phyloP scores from a whole-genome alignment of 169 alveolate species.

The Babesia bigemina region DNA sequence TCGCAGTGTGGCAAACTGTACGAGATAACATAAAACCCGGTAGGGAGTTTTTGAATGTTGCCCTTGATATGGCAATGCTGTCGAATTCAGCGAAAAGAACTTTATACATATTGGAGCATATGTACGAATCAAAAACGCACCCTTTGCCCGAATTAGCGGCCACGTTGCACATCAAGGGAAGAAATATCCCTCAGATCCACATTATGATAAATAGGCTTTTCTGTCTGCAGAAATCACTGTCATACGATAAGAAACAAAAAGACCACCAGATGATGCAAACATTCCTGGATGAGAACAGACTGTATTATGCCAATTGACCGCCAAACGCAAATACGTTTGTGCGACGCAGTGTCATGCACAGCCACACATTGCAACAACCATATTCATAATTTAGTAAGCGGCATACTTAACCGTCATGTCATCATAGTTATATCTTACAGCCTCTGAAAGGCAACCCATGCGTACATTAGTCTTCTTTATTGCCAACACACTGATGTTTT shows the following conservation, averaged over 20 bases:
- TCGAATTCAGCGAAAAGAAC: slow-evolving; percentile 73
- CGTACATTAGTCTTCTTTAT: background rate
- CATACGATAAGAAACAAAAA: slow-evolving; percentile 57
- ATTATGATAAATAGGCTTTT: slow-evolving; percentile 63
- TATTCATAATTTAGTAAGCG: too few relatives aligned
- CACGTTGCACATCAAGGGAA: slow-evolving; percentile 78
- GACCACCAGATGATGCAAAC: slow-evolving; percentile 73
- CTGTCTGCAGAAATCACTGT: slow-evolving; percentile 69
- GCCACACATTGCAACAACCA: too few relatives aligned
- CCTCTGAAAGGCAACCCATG: background rate
- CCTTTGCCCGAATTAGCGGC: slow-evolving; percentile 80
- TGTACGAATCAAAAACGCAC: slow-evolving; percentile 72
- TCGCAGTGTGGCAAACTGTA: slow-evolving; percentile 65
- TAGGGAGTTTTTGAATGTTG: slow-evolving; percentile 55
- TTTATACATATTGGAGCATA: slow-evolving; percentile 69
- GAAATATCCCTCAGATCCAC: slow-evolving; percentile 80
- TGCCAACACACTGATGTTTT: slow-evolving; percentile 9
- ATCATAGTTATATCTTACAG: background rate
- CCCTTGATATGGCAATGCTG: slow-evolving; percentile 67
- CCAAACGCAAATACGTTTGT: background rate
- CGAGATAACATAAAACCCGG: slow-evolving; percentile 26
- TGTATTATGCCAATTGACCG: background rate
- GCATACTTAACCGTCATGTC: too few relatives aligned
- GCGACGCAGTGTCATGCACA: too few relatives aligned
- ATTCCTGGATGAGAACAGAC: slow-evolving; percentile 70